A percentile compares a stretch with the other conserved stretches of the same genome.
Evolutionary conservation across 2,329 filamentous ascomycete genomes (phyloP).

Genomic region (Aspergillus novofumigatus): DNA sequence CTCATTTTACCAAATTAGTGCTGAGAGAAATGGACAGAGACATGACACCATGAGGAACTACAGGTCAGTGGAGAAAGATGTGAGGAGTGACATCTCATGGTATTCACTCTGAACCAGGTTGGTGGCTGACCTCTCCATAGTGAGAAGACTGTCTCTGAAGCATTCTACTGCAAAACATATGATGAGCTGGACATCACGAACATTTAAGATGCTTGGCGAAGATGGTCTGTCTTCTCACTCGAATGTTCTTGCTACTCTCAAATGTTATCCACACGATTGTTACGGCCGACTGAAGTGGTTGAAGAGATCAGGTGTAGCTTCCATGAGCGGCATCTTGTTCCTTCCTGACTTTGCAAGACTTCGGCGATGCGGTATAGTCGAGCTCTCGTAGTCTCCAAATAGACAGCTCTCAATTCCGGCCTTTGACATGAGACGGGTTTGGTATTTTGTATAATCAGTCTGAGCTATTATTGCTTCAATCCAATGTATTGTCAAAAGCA

Average conservation of each 20-base stretch:
- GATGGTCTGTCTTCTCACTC: neutral
- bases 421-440: neutral
- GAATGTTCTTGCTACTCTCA: neutral
- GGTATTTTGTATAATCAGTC: neutral
- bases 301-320: neutral
- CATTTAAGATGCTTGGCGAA: neutral
- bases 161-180: slow-evolving; percentile 25
- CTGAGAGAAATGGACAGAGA: neutral
- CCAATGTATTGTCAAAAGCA: slow-evolving; percentile 4
- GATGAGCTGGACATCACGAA: slow-evolving; percentile 38
- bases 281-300: neutral
- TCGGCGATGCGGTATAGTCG: neutral
- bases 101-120: neutral
- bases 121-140: neutral
- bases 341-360: neutral
- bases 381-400: neutral
- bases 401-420: neutral
- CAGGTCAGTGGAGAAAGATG: neutral
- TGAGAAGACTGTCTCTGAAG: neutral
- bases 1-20: slow-evolving; percentile 1
- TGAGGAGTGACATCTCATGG: neutral
- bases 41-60: neutral
- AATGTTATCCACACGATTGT: neutral
- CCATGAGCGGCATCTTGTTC: neutral
- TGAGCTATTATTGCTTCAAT: neutral